These are phyloP conservation scores for Pseudocercospora musae DNA, from an alignment of 2,329 filamentous ascomycete species.

Conservation along the genomic window DNA sequence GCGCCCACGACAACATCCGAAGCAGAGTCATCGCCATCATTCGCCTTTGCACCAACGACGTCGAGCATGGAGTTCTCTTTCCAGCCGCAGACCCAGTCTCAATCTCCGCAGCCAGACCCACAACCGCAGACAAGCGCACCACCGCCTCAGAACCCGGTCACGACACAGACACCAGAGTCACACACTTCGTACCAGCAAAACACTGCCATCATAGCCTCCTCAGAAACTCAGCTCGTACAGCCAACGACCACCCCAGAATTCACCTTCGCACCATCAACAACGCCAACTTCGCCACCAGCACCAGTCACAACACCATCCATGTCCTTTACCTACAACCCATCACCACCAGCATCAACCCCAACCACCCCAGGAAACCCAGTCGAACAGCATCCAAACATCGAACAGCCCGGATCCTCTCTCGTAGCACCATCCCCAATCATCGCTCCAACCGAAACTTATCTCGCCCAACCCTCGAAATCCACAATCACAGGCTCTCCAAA, in stretches of 20 bases:
- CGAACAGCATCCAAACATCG: not conserved
- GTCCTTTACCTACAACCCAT: not conserved
- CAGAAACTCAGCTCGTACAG: not conserved
- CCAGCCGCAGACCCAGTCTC: not conserved
- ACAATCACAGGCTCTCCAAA: conserved; percentile 6
- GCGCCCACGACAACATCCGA: not conserved
- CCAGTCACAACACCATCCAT: not conserved
- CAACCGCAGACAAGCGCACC: not conserved
- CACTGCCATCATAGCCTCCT: not conserved
- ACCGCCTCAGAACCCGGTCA: not conserved
- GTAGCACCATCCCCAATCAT: not conserved
- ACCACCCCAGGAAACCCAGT: not conserved
- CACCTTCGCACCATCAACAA: conserved; percentile 6
- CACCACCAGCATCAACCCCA: not conserved
- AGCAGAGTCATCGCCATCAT: not conserved
- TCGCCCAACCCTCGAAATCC: not conserved
- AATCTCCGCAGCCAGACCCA: not conserved
- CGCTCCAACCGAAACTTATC: not conserved
- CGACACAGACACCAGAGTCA: not conserved
- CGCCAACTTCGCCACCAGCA: not conserved
- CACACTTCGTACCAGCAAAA: not conserved
- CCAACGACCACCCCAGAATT: conserved; percentile 3
- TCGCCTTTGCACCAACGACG: not conserved
- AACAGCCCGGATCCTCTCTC: not conserved
- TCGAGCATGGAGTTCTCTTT: conserved; percentile 1